A percentile compares a stretch with the other conserved stretches of the same genome.
phyloP scores from a whole-genome alignment of 176 grass and related monocot genomes.

The Carex pumila region DNA sequence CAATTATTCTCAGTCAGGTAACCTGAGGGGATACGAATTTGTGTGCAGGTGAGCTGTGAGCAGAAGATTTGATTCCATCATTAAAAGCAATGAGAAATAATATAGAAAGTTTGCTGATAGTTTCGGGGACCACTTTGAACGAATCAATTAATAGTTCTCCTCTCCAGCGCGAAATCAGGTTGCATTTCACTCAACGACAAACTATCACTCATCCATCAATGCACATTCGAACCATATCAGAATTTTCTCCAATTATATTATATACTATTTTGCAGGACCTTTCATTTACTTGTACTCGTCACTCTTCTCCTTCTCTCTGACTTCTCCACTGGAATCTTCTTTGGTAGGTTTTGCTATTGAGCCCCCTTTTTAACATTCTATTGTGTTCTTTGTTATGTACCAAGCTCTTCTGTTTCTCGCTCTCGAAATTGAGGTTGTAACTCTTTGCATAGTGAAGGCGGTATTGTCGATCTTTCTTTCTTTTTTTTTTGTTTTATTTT shows the following conservation, averaged over 20 bases:
- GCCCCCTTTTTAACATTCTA: background rate
- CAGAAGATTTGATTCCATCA: too few species aligned
- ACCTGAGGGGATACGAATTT: too few species aligned
- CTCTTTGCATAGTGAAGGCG: background rate
- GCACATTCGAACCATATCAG: background rate
- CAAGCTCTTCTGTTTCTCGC: background rate
- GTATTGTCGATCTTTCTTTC: background rate
- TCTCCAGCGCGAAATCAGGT: background rate
- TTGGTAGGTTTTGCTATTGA: background rate
- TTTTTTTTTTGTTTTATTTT: background rate
- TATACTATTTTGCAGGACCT: background rate
- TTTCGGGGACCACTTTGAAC: background rate
- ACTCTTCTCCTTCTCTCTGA: background rate
- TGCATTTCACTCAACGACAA: background rate
- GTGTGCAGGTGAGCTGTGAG: too few species aligned
- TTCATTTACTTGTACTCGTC: background rate
- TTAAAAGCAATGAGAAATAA: background rate
- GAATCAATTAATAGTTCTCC: background rate
- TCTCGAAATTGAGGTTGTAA: background rate
- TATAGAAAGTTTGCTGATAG: background rate
- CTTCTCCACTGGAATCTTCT: constrained; percentile 8
- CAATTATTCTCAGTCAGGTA: too few species aligned
- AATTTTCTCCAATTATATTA: background rate
- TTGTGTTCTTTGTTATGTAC: background rate
- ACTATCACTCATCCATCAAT: background rate